phyloP scores from a whole-genome alignment of 306 rosid species.

The Prunus armeniaca region DNA sequence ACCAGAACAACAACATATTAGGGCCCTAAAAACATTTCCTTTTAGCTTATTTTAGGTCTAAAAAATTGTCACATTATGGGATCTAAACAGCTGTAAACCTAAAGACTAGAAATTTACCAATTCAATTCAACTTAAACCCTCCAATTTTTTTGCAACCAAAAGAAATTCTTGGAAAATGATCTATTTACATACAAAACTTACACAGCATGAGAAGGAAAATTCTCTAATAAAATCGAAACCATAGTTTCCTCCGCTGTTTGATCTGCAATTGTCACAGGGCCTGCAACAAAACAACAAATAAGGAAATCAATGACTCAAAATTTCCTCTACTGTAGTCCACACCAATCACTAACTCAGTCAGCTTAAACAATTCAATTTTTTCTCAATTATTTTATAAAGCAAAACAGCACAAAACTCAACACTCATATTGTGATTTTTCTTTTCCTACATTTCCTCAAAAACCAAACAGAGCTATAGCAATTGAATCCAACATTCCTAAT shows the following conservation, averaged over 20 bases:
- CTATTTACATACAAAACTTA: slow-evolving; percentile 20
- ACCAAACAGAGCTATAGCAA: not conserved
- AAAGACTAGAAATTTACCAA: not conserved
- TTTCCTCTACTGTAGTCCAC: not conserved
- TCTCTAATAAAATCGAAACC: slow-evolving; percentile 58
- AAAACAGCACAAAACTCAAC: not conserved
- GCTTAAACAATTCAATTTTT: not conserved
- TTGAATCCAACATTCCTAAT: slow-evolving; percentile 5
- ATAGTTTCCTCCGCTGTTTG: slow-evolving; percentile 85
- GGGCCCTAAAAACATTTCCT: not conserved
- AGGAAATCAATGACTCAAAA: not conserved
- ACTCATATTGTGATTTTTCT: not conserved
- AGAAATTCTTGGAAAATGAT: not conserved
- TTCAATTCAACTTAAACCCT: not conserved
- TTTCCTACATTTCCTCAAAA: not conserved
- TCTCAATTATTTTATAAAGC: not conserved
- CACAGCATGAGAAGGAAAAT: slow-evolving; percentile 87
- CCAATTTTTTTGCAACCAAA: not conserved
- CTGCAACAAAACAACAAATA: slow-evolving; percentile 30
- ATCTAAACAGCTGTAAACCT: not conserved
- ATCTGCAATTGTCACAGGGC: slow-evolving; percentile 95
- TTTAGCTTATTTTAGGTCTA: not conserved
- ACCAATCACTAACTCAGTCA: not conserved
- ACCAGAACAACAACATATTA: not conserved
- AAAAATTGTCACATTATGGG: not conserved